These are phyloP conservation scores for Cynara cardunculus DNA, from an alignment of 129 eudicot species.

Conservation along the genomic window DNA sequence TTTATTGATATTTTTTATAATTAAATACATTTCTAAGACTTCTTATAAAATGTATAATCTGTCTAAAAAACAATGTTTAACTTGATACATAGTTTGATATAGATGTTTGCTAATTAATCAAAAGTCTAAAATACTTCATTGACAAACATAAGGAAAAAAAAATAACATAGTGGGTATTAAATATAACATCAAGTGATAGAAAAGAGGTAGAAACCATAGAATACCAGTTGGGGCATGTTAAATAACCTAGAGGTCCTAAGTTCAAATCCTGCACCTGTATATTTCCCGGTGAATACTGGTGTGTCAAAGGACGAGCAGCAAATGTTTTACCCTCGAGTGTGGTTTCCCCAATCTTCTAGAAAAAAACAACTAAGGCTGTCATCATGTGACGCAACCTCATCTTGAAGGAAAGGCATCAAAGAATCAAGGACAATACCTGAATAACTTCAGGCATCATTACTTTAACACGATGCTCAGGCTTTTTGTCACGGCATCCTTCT, in stretches of 20 bases:
- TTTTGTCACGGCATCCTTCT: constrained; percentile 24
- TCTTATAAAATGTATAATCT: not conserved
- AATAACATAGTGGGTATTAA: not conserved
- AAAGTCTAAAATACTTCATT: not conserved
- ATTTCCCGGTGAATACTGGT: too few species aligned
- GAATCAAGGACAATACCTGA: constrained; percentile 43
- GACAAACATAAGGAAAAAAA: not conserved
- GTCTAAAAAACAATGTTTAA: not conserved
- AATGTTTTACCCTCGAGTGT: too few species aligned
- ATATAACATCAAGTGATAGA: too few species aligned
- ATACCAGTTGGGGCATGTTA: too few species aligned
- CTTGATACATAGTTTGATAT: too few species aligned
- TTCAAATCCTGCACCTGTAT: too few species aligned
- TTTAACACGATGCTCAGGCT: constrained; percentile 53
- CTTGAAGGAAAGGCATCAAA: not conserved
- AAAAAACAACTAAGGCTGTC: too few species aligned
- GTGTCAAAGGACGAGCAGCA: too few species aligned
- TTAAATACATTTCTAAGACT: not conserved
- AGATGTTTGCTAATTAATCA: not conserved
- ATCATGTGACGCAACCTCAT: not conserved
- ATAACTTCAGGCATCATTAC: constrained; percentile 84
- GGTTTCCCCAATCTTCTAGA: too few species aligned
- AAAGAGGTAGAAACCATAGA: too few species aligned
- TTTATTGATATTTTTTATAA: too few species aligned
- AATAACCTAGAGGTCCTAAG: too few species aligned